Base-by-base conservation (phyloP, 257 asterid genomes). In the Solanum microdontum region DNA sequence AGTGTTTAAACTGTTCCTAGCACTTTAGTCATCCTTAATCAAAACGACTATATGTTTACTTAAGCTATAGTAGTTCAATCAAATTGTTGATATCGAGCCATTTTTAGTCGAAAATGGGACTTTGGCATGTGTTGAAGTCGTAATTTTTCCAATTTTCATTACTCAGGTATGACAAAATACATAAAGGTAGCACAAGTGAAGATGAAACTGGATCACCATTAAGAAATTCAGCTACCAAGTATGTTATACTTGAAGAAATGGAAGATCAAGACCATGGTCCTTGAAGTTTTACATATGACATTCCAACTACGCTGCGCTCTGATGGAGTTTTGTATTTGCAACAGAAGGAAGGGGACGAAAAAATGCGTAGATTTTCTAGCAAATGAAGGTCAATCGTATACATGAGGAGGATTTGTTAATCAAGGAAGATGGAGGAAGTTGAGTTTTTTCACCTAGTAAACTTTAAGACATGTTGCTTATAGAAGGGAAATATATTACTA, bases 221-320 rank as follows among this genome's bases (percentile, higher is more conserved):
- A 10, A 91, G 83, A 33, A 89, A 82, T 87, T 84, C 90, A 33
- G 69, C 93, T 76, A 90, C 97, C 14, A 95, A 93, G 88, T 96
- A 96, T 87, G 97, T 92, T 88, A 94, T 96, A 34, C 98, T 96
- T 32, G 98, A 94, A 73, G 98, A 96, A 91, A 89, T 91, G 92
- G 99, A 94, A 17, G 96, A 94, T 70, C 94, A 93, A 89, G 98
- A 92, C 70, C 93, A 92, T 4, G 86, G 55, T 60, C 91, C 92
- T 66, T 93, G 87, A 89, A 86, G 87, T 82, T 82, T 85, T 85
- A 55, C 33, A 84, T 69, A 48, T 84, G 36, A 37, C 4, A 88
- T 45, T 80, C 40, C 28, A 28, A 45, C 15, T 2, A 43, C 17
- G n/a, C 0, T 8, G 7, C 30, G 10, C 26, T 26, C 68, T 26